These are phyloP conservation scores for Pythium utonaiense DNA, from an alignment of 352 stramenopile species.

Conservation along the genomic window DNA sequence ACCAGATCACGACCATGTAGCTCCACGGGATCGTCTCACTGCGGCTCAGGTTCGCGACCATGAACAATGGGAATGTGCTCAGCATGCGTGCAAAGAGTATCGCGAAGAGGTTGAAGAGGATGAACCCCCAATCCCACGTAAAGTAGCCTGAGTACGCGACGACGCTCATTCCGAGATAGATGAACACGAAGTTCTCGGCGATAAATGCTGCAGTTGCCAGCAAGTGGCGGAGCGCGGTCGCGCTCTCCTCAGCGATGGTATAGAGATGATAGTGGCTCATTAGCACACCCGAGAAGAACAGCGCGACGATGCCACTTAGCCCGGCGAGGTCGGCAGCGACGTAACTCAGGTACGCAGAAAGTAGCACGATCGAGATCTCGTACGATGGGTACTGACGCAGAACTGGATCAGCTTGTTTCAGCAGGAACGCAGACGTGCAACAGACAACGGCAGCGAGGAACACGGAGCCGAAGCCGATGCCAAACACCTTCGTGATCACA, in stretches of 20 bases:
- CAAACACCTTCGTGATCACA: slow-evolving; percentile 78
- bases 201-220: slow-evolving; percentile 78
- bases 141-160: slow-evolving; percentile 77
- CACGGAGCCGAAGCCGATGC: slow-evolving; percentile 79
- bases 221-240: slow-evolving; percentile 69
- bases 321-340: slow-evolving; percentile 70
- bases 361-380: slow-evolving; percentile 83
- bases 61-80: slow-evolving; percentile 79
- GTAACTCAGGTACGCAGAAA: slow-evolving; percentile 82
- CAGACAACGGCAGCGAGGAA: slow-evolving; percentile 67
- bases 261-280: slow-evolving; percentile 88
- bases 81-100: slow-evolving; percentile 64
- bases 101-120: slow-evolving; percentile 62
- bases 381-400: slow-evolving; percentile 80
- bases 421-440: slow-evolving; percentile 73
- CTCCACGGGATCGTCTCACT: slow-evolving; percentile 57
- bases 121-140: slow-evolving; percentile 84
- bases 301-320: slow-evolving; percentile 91
- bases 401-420: slow-evolving; percentile 71
- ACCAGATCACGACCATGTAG: slow-evolving; percentile 90
- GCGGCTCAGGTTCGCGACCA: slow-evolving; percentile 65
- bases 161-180: slow-evolving; percentile 84
- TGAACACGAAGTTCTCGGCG: slow-evolving; percentile 87
- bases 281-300: slow-evolving; percentile 91
- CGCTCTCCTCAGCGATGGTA: slow-evolving; percentile 76